These are phyloP conservation scores for Calonectria fujianensis DNA, from an alignment of 2,329 filamentous ascomycete genomes.

Conservation along the genomic window DNA sequence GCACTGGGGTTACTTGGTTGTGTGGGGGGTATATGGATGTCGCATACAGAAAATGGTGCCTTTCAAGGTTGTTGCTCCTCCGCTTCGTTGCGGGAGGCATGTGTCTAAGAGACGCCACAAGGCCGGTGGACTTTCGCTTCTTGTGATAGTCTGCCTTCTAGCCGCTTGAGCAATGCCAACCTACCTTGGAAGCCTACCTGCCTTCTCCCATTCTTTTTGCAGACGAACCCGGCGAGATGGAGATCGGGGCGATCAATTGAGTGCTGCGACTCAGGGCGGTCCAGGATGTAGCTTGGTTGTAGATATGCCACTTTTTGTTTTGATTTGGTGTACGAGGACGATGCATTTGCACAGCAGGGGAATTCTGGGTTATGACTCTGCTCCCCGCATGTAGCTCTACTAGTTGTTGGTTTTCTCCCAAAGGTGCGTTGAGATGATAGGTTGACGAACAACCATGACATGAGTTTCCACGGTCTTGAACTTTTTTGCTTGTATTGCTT, in stretches of 20 bases:
- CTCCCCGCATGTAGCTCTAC: conserved; percentile 51
- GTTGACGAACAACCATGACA: conserved; percentile 13
- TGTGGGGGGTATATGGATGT: conserved; percentile 38
- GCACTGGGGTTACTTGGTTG: conserved; percentile 24
- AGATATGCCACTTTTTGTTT: conserved; percentile 52
- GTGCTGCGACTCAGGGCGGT: conserved; percentile 21
- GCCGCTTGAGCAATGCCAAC: conserved; percentile 31
- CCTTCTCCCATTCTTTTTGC: conserved; percentile 7
- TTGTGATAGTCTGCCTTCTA: conserved; percentile 27
- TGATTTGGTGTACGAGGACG: conserved; percentile 53
- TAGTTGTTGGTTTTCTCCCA: conserved; percentile 32
- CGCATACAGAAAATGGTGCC: conserved; percentile 44
- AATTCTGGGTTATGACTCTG: conserved; percentile 46
- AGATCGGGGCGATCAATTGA: conserved; percentile 26
- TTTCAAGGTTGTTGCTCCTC: conserved; percentile 42
- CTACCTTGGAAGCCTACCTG: conserved; percentile 17
- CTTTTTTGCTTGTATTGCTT: conserved; percentile 13
- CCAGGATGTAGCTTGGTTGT: conserved; percentile 49
- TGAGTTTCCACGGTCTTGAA: conserved; percentile 23
- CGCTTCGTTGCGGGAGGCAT: conserved; percentile 36
- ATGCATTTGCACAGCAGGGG: conserved; percentile 52
- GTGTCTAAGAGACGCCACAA: conserved; percentile 35
- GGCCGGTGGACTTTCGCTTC: conserved; percentile 34
- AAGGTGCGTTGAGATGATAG: conserved; percentile 11
- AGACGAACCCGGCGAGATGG: conserved; percentile 12